These are phyloP conservation scores for Rhododendron simsii DNA, from an alignment of 148 eudicot genomes.

Conservation along the genomic window DNA sequence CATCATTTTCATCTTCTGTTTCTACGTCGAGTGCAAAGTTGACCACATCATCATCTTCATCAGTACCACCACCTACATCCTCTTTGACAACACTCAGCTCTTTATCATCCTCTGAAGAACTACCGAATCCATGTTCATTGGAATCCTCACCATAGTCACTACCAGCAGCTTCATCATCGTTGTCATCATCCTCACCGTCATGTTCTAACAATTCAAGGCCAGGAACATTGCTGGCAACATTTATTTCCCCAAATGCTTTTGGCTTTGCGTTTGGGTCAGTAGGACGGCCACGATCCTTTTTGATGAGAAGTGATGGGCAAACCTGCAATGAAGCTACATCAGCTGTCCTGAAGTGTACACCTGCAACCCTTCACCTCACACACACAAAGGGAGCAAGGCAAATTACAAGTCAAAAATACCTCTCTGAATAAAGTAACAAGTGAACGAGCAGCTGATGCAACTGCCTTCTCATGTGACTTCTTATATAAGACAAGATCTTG, in stretches of 20 bases:
- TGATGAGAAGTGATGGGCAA: conserved; percentile 84
- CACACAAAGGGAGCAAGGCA: background rate
- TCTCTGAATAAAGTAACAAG: conserved; percentile 86
- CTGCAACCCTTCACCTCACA: background rate
- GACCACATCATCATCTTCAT: conserved; percentile 18
- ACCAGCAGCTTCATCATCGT: conserved; percentile 13
- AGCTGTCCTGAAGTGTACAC: background rate
- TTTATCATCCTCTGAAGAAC: conserved; percentile 20
- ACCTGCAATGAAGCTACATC: conserved; percentile 39
- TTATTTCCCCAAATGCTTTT: conserved; percentile 87
- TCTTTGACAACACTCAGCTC: conserved; percentile 16
- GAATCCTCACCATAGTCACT: conserved; percentile 16
- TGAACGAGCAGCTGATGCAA: conserved; percentile 90
- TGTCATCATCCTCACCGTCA: conserved; percentile 19
- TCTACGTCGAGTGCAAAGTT: background rate
- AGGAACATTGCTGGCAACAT: conserved; percentile 62
- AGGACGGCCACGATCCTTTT: conserved; percentile 95
- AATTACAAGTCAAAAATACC: conserved; percentile 33
- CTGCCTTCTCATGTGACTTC: conserved; percentile 85
- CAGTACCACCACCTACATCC: conserved; percentile 21
- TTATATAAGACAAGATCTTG: conserved; percentile 93
- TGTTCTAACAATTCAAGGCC: conserved; percentile 65
- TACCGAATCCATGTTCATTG: conserved; percentile 5
- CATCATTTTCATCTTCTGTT: conserved; percentile 21
- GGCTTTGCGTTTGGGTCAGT: conserved; percentile 69